phyloP scores from a whole-genome alignment of 2,329 filamentous ascomycete genomes.

The Colletotrichum sp. region DNA sequence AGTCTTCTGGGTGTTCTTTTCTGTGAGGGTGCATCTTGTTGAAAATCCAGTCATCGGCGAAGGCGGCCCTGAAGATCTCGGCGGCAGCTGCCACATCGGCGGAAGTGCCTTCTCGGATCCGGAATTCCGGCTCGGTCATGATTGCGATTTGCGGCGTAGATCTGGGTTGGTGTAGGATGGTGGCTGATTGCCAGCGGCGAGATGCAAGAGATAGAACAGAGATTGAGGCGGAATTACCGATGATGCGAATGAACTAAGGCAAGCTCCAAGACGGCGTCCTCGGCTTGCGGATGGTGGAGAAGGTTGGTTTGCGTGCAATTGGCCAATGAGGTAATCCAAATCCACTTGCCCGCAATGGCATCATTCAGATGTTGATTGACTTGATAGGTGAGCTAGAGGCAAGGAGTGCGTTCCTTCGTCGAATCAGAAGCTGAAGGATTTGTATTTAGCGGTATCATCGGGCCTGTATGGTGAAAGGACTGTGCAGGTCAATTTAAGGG shows the following conservation, averaged over 20 bases:
- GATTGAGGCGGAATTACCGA: not conserved
- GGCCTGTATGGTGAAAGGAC: not conserved
- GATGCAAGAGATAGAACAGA: not conserved
- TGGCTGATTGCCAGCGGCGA: not conserved
- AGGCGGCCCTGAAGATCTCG: slow-evolving; percentile 32
- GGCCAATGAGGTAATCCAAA: not conserved
- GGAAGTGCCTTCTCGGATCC: slow-evolving; percentile 33
- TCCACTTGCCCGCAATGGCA: not conserved
- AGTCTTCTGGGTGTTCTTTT: slow-evolving; percentile 23
- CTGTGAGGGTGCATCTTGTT: slow-evolving; percentile 35
- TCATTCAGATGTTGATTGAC: not conserved
- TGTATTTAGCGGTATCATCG: not conserved
- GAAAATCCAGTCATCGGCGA: slow-evolving; percentile 33
- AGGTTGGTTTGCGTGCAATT: not conserved
- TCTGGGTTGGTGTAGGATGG: not conserved
- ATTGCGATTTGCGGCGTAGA: not conserved
- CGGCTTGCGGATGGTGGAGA: not conserved
- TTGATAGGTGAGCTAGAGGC: not conserved
- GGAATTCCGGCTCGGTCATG: slow-evolving; percentile 22
- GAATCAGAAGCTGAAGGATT: not conserved
- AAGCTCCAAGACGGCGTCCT: not conserved
- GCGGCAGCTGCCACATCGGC: slow-evolving; percentile 31
- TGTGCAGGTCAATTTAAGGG: not conserved
- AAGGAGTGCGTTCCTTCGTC: not conserved
- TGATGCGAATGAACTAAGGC: not conserved